Evolutionary conservation across 2,329 filamentous ascomycete species (phyloP), one percentile per base, ranked within the genome.

Genomic region (Achaetomium macrosporum): DNA sequence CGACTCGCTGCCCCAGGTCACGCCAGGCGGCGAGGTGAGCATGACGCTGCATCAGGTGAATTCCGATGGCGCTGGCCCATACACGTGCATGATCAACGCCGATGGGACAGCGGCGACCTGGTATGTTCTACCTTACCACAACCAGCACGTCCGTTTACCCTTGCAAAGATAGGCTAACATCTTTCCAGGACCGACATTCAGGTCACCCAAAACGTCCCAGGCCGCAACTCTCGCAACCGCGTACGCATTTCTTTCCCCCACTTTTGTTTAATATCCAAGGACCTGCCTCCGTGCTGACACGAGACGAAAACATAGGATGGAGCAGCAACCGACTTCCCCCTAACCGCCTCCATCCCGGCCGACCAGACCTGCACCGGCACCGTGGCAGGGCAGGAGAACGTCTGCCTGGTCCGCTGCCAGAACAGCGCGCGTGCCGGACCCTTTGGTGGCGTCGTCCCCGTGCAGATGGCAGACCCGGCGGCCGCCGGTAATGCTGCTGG

Each of bases 31-130:
- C 52, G 61, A 73, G 51, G 61, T 86, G 55, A 70, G 70, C 60
- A 84, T 86, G 74, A 85, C 81, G 1, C 71, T 85, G 10, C 83
- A 85, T 69, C 82, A 85, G 66, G 81, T 86, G 65, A 86, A 85
- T 68, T 73, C 73, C 36, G 83, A 87, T 59, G 83, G 83, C 53
- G 83, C 79, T 54, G 83, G 83, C 16, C 82, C 82, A 2, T 85
- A 83, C 68, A 77, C 71, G 7, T 84, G 82, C 71, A 81, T 81
- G 74, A 82, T 85, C 64, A 83, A 84, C 62, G 67, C 72, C 51
- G 81, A 82, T 53, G 83, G 72, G 51, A 82, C 81, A 5, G 82
- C 75, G 20, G 64, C 71, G 44, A 65, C 70, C 58, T 84, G 79
- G 51, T 52, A 15, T 31, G 44, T 44, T 33, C 2, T 29, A 5